Base-by-base conservation (phyloP, 2,329 filamentous ascomycete species). In the Colletotrichum graminicola region DNA sequence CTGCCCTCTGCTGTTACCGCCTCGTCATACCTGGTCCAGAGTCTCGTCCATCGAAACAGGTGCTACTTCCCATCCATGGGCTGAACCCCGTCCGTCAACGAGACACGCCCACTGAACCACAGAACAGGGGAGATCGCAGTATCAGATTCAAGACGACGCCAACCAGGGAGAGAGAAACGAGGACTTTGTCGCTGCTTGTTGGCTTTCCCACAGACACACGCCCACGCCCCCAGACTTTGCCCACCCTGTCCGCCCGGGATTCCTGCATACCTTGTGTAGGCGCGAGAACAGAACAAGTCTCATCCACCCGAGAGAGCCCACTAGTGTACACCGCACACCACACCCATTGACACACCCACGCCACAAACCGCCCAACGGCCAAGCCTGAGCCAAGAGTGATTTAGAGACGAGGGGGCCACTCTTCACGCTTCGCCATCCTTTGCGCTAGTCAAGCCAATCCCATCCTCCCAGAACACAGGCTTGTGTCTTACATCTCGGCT, bases 371-470 rank as follows among this genome's bases (percentile, higher is more conserved):
- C 59, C 26, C 43, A 63, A 68, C 65, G 52, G 52, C 64, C 57
- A 62, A 62, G 49, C 39, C 63, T 71, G 62, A 36, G 59, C 32
- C 32, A n/a, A 67, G 63, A 52, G 32, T n/a, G 34, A 55, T 51
- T 34, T n/a, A 45, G 55, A 62, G 34, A 62, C 32, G 45, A 52
- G 23, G 60, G 51, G 64, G 63, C 68, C 64, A 71, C 68, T 71
- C 66, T 69, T 67, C 64, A 62, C 68, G 32, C 64, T 49, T 63
- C 36, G 34, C 65, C 59, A 47, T 63, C 65, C 62, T 29, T 43
- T 67, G 65, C 65, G 68, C 68, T 71, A 71, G 64, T 71, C 68
- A 68, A 71, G 68, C 67, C 68, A 67, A 68, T 59, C 65, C 60
- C 34, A 36, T 54, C 45, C 60, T 62, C 14, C 14, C 43, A 55